Base-by-base conservation (phyloP, 2,329 filamentous ascomycete genomes). In the Ophiostoma sp. region DNA sequence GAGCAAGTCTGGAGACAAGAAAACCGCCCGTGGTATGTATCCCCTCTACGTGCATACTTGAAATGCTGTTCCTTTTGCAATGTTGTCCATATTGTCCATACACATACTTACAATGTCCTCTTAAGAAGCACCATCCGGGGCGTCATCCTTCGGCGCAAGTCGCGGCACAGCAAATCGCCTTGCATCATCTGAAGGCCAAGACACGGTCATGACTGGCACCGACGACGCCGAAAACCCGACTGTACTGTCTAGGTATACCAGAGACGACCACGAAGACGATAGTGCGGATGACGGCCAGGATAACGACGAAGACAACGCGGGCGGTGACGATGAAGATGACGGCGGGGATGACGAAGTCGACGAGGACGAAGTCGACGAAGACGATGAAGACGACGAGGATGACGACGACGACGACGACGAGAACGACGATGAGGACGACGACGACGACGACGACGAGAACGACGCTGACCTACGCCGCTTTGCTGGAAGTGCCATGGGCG, bases 141-240 rank as follows among this genome's bases (percentile, higher is more conserved):
- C 35, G 20, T 39, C 62, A 65, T 65, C 62, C 80, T 81, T 73
- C 81, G 85, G 74, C 4, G 15, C 23, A 23, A 15, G n/a, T 27
- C 39, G 62, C 23, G 17, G 8, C 13, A 83, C 90, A 82, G 82
- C 88, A 79, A 80, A 84, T 75, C 76, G 79, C 76, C 80, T 78
- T 77, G 77, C 85, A 79, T 79, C 81, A 75, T 74, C 35, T 27
- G 62, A 65, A 41, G 62, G 36, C 5, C 33, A 65, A 74, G 90
- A 93, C 78, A 87, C 87, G 68, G 80, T 84, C 41, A 93, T 94
- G 89, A 88, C 87, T 67, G 89, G 91, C 72, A 87, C 85, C 41
- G 88, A 90, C 71, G 88, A 87, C 71, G 82, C 77, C 66, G 79
- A 74, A 65, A 78, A 83, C 35, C 3, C 27, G 3, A 1, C 48